Evolutionary conservation across 2,329 filamentous ascomycete species (phyloP).

Genomic region (Plenodomus lindquistii): DNA sequence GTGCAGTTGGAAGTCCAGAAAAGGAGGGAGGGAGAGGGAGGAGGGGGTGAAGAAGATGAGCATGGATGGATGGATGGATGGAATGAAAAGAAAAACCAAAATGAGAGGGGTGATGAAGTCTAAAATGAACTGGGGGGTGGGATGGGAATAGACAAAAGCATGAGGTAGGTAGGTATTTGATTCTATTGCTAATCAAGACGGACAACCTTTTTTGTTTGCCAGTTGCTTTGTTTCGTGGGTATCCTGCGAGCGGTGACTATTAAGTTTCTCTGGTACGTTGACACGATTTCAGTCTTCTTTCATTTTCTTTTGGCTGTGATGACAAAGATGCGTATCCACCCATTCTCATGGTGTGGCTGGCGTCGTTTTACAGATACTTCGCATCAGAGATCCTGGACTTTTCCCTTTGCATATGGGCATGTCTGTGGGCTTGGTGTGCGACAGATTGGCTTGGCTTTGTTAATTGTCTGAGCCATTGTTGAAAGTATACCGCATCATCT

Average conservation of each 20-base stretch:
- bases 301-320: neutral
- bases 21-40: neutral
- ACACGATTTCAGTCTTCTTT: neutral
- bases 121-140: neutral
- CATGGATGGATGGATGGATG: too few species aligned
- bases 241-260: too few species aligned
- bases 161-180: neutral
- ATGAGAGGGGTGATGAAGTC: too few species aligned
- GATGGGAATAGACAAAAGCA: neutral
- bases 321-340: neutral
- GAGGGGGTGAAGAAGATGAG: too few species aligned
- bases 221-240: too few species aligned
- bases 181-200: too few species aligned
- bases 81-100: neutral
- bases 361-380: neutral
- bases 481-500: too few species aligned
- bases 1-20: neutral
- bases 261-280: neutral
- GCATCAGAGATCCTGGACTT: neutral
- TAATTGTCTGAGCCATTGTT: neutral
- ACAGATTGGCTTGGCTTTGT: neutral
- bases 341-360: neutral
- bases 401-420: neutral
- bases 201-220: too few species aligned
- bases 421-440: neutral